Percentiles rank a stretch among this genome's conserved stretches.
phyloP scores from a whole-genome alignment of 148 eudicot genomes.

The Fagopyrum tataricum region DNA sequence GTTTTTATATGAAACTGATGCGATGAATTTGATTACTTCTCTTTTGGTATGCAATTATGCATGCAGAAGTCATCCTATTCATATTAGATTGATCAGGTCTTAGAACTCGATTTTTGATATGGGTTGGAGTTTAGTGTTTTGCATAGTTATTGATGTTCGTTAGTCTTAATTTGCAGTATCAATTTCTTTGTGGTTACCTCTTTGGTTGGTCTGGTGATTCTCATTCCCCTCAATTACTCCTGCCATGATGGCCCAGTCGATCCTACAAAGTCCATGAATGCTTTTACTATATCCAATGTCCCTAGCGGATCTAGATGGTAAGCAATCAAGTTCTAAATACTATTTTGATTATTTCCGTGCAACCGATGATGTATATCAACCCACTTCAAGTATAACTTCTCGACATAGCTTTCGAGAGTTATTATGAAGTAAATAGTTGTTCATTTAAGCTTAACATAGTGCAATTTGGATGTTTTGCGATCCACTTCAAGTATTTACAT shows the following conservation, averaged over 20 bases:
- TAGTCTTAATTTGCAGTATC: constrained; percentile 45
- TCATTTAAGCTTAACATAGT: too few relatives aligned
- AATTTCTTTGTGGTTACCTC: constrained; percentile 70
- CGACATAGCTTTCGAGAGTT: not conserved
- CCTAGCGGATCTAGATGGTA: constrained; percentile 66
- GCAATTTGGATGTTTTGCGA: too few relatives aligned
- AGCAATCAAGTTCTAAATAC: constrained; percentile 5
- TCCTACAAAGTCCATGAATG: constrained; percentile 48
- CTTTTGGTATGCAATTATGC: too few relatives aligned
- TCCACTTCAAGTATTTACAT: too few relatives aligned
- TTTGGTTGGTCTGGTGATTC: constrained; percentile 56
- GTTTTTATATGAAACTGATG: too few relatives aligned
- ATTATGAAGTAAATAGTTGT: not conserved
- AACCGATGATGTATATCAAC: not conserved
- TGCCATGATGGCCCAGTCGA: constrained; percentile 25
- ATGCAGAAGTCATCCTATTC: too few relatives aligned
- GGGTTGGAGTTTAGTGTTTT: too few relatives aligned
- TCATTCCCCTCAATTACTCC: constrained; percentile 63
- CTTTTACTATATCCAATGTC: constrained; percentile 72
- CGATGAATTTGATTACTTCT: too few relatives aligned
- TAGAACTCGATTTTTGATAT: too few relatives aligned
- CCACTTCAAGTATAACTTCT: too few relatives aligned
- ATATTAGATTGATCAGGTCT: too few relatives aligned
- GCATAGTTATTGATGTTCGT: not conserved
- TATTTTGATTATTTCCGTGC: not conserved